Evolutionary conservation across 2,329 filamentous ascomycete genomes (phyloP).

Genomic region (Epichloe gansuensis): DNA sequence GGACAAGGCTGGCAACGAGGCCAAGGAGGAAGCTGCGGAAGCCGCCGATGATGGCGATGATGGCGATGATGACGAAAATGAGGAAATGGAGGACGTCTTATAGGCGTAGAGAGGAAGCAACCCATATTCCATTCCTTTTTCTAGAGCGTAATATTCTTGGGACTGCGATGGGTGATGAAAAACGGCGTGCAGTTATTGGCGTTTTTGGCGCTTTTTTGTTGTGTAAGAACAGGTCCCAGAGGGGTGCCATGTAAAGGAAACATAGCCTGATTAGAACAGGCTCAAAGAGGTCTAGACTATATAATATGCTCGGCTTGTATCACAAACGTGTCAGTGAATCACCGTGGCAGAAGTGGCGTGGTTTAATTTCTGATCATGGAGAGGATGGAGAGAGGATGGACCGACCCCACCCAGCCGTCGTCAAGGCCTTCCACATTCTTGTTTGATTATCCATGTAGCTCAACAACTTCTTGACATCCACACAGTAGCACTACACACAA

Average conservation of each 20-base stretch:
- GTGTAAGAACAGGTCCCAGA: background rate
- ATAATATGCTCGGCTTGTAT: background rate
- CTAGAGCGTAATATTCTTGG: background rate
- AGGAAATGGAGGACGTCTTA: conserved; percentile 72
- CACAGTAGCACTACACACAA: background rate
- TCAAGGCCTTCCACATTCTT: too few species aligned
- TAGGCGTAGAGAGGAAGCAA: conserved; percentile 10
- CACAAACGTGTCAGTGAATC: background rate
- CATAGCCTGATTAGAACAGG: conserved; percentile 16
- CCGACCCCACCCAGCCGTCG: too few species aligned
- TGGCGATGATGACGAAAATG: conserved; percentile 54
- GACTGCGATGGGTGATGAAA: background rate
- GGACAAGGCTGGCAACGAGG: conserved; percentile 25
- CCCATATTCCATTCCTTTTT: too few species aligned
- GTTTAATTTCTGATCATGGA: too few species aligned
- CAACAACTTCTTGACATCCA: too few species aligned
- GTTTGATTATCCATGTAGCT: too few species aligned
- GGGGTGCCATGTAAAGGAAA: background rate
- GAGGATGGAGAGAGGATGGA: background rate
- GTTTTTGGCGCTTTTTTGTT: background rate
- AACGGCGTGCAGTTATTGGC: background rate
- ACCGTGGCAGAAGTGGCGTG: too few species aligned
- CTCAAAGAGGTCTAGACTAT: conserved; percentile 3
- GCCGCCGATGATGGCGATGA: conserved; percentile 51
- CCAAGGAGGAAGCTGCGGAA: conserved; percentile 43